Percentiles rank a stretch among this genome's conserved stretches.
Conservation (phyloP, 2,329 filamentous ascomycete species). For the Emergomyces orientalis region DNA sequence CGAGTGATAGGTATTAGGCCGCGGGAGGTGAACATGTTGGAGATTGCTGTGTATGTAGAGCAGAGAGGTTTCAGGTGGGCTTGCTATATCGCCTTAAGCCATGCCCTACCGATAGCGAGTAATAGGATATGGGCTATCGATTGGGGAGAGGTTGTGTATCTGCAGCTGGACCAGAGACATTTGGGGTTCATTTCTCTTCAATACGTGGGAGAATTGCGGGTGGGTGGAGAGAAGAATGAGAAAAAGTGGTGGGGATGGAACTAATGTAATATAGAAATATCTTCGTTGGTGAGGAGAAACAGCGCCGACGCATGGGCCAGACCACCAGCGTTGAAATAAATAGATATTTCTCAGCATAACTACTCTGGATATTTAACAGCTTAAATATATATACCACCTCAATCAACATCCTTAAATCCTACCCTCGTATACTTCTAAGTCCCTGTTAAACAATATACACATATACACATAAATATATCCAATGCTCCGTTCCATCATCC, state of each 20-base stretch:
- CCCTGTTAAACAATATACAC: background rate
- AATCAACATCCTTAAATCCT: background rate
- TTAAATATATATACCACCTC: background rate
- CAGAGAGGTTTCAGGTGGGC: background rate
- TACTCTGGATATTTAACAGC: background rate
- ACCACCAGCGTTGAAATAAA: background rate
- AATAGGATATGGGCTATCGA: background rate
- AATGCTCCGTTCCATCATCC: constrained; percentile 21
- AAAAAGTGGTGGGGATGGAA: background rate
- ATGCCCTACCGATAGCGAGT: background rate
- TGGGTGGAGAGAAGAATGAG: background rate
- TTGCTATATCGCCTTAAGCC: background rate
- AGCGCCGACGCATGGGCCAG: background rate
- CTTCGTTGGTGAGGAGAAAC: background rate
- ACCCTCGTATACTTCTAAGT: background rate
- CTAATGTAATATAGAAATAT: too few species aligned
- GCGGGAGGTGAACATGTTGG: background rate
- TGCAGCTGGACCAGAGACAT: background rate
- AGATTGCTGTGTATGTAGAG: background rate
- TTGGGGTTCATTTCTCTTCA: background rate
- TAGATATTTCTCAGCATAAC: background rate
- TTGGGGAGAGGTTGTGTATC: background rate
- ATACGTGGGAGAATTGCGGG: background rate
- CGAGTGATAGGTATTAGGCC: background rate
- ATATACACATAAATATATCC: background rate